These are phyloP conservation scores for Haberlea rhodopensis DNA, from an alignment of 257 asterid species.

Conservation along the genomic window DNA sequence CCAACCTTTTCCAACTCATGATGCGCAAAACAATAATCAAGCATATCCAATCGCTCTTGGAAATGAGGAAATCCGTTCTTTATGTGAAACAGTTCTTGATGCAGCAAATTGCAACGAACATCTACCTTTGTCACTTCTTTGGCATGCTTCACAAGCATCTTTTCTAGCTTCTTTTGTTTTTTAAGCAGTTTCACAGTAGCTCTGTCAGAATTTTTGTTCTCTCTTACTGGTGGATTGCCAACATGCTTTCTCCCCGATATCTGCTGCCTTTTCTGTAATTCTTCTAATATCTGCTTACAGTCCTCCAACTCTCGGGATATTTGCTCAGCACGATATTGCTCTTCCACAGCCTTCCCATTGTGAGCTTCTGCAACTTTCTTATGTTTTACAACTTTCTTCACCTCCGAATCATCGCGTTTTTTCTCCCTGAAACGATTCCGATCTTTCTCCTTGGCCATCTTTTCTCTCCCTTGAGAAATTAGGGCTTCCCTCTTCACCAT, in stretches of 20 bases:
- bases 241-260: constrained; percentile 37
- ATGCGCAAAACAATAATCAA: constrained; percentile 41
- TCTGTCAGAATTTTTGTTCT: constrained; percentile 38
- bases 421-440: constrained; percentile 37
- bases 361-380: constrained; percentile 47
- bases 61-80: constrained; percentile 51
- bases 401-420: constrained; percentile 47
- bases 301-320: constrained; percentile 49
- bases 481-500: constrained; percentile 30
- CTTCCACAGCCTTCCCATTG: constrained; percentile 47
- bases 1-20: constrained; percentile 67
- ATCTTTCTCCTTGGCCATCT: constrained; percentile 45
- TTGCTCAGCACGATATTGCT: constrained; percentile 54
- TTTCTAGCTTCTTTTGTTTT: constrained; percentile 69
- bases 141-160: constrained; percentile 66
- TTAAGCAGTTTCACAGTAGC: constrained; percentile 50
- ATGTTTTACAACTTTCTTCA: constrained; percentile 58
- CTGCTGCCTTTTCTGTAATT: constrained; percentile 47
- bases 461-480: constrained; percentile 32
- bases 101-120: constrained; percentile 50
- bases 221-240: constrained; percentile 29
- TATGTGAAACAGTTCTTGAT: constrained; percentile 48
- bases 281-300: constrained; percentile 53
- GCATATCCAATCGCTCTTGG: constrained; percentile 50
- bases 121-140: constrained; percentile 57